Conservation (phyloP, 805 yeast genomes). For the Blastobotrys mokoenaii region DNA sequence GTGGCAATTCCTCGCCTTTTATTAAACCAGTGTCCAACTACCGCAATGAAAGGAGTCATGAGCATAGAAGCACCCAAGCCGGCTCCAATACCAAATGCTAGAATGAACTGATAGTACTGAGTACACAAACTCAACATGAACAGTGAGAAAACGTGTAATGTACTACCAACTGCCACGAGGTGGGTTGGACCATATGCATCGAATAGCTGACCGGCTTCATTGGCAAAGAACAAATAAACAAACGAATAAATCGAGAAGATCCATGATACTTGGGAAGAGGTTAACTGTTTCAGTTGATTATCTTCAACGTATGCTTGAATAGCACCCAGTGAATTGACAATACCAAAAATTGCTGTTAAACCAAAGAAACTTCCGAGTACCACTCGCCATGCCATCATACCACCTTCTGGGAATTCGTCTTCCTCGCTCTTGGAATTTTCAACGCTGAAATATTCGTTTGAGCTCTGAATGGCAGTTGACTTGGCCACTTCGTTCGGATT, state of each 20-base stretch:
- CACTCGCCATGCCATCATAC: conserved; percentile 45
- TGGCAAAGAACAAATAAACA: conserved; percentile 40
- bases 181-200: conserved; percentile 46
- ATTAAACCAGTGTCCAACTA: conserved; percentile 59
- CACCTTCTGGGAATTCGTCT: conserved; percentile 42
- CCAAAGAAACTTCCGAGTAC: conserved; percentile 54
- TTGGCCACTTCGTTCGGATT: too few species aligned
- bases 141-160: conserved; percentile 43
- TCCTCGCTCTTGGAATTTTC: too few species aligned
- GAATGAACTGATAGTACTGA: conserved; percentile 50
- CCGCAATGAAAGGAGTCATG: conserved; percentile 53
- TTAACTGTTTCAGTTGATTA: conserved; percentile 41
- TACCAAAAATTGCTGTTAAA: conserved; percentile 44
- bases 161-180: conserved; percentile 38
- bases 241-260: conserved; percentile 51
- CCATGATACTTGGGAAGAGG: conserved; percentile 50
- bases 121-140: conserved; percentile 50
- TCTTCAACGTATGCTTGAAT: conserved; percentile 50
- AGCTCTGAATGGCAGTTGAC: too few species aligned
- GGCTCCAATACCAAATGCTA: conserved; percentile 46
- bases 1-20: conserved; percentile 50
- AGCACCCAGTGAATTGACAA: conserved; percentile 52
- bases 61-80: conserved; percentile 56
- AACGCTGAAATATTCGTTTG: too few species aligned
- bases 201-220: conserved; percentile 50